phyloP scores from a whole-genome alignment of 1,139 yeast genomes.

The Yamadazyma pseudoaaseri region DNA sequence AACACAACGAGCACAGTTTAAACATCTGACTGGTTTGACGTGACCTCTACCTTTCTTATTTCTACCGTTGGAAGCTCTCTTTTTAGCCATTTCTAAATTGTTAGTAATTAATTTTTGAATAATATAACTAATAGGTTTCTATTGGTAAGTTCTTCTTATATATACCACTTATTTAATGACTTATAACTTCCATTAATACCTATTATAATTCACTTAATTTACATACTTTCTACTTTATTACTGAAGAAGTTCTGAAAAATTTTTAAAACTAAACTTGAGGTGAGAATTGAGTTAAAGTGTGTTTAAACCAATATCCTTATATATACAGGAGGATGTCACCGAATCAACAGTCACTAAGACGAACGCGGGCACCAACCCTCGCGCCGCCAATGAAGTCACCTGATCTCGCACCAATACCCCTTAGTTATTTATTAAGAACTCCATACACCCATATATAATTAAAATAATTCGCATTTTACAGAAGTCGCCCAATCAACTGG shows the following conservation, averaged over 20 bases:
- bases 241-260: constrained; percentile 10
- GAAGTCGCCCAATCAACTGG: constrained; percentile 5
- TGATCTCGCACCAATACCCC: no score
- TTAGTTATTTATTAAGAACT: no score
- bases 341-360: constrained; percentile 4
- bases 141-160: no score
- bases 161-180: no score
- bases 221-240: constrained; percentile 10
- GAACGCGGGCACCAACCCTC: constrained; percentile 2
- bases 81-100: constrained; percentile 84
- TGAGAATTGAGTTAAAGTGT: neutral
- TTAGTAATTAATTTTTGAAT: constrained; percentile 13
- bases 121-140: no score
- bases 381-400: no score
- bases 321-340: no score
- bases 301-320: neutral
- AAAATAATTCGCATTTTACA: no score
- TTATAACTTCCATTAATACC: no score
- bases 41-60: constrained; percentile 99
- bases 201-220: neutral
- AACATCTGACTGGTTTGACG: constrained; percentile 99
- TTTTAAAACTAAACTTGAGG: constrained; percentile 5
- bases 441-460: constrained; percentile 4
- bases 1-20: constrained; percentile 99
- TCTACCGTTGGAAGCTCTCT: constrained; percentile 99